phyloP scores from a whole-genome alignment of 1,284 basidiomycete species.

The Grifola frondosa region DNA sequence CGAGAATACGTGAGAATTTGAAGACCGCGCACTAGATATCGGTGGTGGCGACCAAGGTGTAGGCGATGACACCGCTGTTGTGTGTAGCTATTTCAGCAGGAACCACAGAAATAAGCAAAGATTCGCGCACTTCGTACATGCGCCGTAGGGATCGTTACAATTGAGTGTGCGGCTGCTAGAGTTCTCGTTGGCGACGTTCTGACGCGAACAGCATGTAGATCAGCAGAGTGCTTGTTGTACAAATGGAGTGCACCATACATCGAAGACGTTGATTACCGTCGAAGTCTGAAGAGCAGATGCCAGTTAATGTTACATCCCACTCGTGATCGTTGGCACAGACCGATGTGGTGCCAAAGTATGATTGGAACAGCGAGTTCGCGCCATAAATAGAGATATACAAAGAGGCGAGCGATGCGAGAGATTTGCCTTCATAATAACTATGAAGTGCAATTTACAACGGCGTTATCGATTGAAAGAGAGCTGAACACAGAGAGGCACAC shows the following conservation, averaged over 20 bases:
- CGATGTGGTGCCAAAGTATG: conserved; percentile 25
- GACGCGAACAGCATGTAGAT: background rate
- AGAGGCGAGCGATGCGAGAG: conserved; percentile 22
- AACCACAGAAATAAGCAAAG: no score
- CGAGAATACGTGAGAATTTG: background rate
- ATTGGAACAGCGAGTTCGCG: conserved; percentile 22
- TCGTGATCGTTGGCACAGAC: background rate
- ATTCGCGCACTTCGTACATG: conserved; percentile 12
- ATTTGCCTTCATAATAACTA: conserved; percentile 24
- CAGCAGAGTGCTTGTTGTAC: background rate
- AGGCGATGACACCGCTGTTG: conserved; percentile 21
- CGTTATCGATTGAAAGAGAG: background rate
- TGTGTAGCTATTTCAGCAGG: background rate
- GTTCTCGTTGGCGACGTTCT: conserved; percentile 24
- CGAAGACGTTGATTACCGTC: conserved; percentile 16
- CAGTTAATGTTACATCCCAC: background rate
- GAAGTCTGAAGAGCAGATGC: conserved; percentile 8
- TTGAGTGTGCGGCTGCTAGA: conserved; percentile 23
- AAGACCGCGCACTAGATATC: conserved; percentile 24
- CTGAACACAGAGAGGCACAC: background rate
- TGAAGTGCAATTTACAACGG: background rate
- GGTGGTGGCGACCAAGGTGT: conserved; percentile 21
- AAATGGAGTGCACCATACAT: background rate
- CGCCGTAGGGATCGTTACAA: conserved; percentile 23
- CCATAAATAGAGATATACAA: conserved; percentile 22